phyloP scores from a whole-genome alignment of 2,329 filamentous ascomycete genomes.

The Podosphaera xanthii region DNA sequence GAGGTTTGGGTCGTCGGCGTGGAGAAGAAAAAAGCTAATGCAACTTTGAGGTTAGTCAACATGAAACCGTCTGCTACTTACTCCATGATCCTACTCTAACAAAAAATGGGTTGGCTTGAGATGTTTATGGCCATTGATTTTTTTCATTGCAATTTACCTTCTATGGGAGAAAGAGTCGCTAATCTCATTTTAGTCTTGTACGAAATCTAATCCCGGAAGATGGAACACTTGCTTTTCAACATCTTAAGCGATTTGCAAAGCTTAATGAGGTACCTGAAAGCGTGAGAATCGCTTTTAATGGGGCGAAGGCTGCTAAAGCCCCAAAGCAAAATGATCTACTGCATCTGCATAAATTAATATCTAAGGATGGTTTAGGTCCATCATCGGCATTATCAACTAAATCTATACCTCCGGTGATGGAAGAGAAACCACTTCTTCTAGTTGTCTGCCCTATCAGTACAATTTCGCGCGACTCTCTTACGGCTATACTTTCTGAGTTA shows the following conservation, averaged over 20 bases:
- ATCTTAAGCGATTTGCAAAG: slow-evolving; percentile 58
- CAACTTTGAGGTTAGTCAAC: slow-evolving; percentile 42
- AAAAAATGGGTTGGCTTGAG: slow-evolving; percentile 1
- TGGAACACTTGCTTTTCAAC: slow-evolving; percentile 40
- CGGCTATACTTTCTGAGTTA: slow-evolving; percentile 21
- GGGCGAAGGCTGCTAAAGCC: background rate
- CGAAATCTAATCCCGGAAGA: slow-evolving; percentile 33
- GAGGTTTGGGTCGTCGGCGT: slow-evolving; percentile 49
- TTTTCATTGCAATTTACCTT: background rate
- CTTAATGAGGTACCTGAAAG: slow-evolving; percentile 40
- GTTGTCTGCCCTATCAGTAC: slow-evolving; percentile 26
- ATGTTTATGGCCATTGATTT: background rate
- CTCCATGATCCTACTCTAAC: too few species aligned
- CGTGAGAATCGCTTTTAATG: slow-evolving; percentile 23
- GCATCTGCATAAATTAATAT: background rate
- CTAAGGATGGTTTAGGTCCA: background rate
- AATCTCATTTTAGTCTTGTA: slow-evolving; percentile 23
- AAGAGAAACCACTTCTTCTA: slow-evolving; percentile 24
- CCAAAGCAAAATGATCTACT: background rate
- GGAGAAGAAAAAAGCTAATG: slow-evolving; percentile 47
- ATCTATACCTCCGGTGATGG: slow-evolving; percentile 12
- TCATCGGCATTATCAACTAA: background rate
- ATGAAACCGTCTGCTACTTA: background rate
- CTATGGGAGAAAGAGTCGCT: background rate
- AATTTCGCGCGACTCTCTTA: slow-evolving; percentile 31